Evolutionary conservation across 2,329 filamentous ascomycete genomes (phyloP).

Genomic region (Metarhizium guizhouense): DNA sequence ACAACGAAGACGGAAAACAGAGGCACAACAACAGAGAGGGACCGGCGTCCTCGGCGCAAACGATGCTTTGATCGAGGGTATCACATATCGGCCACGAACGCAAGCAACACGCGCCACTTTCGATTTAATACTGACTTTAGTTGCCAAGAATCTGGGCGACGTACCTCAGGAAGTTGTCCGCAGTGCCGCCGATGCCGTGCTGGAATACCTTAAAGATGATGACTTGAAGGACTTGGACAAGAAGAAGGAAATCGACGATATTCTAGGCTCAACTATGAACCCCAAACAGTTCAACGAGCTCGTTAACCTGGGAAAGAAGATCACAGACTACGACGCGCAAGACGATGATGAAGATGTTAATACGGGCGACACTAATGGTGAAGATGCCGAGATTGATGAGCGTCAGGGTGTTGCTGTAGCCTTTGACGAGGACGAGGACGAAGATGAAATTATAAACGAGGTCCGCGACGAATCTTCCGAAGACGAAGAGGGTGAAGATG

Average conservation of each 20-base stretch:
- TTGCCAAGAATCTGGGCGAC: slow-evolving; percentile 81
- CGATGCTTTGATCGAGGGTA: slow-evolving; percentile 81
- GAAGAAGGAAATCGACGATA: slow-evolving; percentile 94
- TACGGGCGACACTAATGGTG: slow-evolving; percentile 54
- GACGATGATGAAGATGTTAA: slow-evolving; percentile 88
- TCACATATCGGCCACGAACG: slow-evolving; percentile 86
- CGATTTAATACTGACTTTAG: slow-evolving; percentile 86
- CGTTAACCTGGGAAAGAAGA: slow-evolving; percentile 94
- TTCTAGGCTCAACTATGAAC: slow-evolving; percentile 72
- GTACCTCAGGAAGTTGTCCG: slow-evolving; percentile 85
- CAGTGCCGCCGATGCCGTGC: slow-evolving; percentile 83
- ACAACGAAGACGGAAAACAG: slow-evolving; percentile 78
- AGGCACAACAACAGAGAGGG: slow-evolving; percentile 56
- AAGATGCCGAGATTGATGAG: slow-evolving; percentile 75
- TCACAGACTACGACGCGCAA: slow-evolving; percentile 95
- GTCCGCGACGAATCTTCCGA: slow-evolving; percentile 82
- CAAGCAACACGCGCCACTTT: slow-evolving; percentile 87
- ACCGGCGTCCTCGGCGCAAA: slow-evolving; percentile 74
- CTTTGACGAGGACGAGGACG: slow-evolving; percentile 88
- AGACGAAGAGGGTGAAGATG: slow-evolving; percentile 58
- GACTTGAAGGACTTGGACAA: slow-evolving; percentile 95
- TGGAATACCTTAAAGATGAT: slow-evolving; percentile 92
- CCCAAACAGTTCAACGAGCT: slow-evolving; percentile 95
- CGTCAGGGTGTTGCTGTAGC: slow-evolving; percentile 95
- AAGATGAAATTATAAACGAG: slow-evolving; percentile 69